phyloP scores from a whole-genome alignment of 1,284 basidiomycete genomes.

The Vanrija humicola region DNA sequence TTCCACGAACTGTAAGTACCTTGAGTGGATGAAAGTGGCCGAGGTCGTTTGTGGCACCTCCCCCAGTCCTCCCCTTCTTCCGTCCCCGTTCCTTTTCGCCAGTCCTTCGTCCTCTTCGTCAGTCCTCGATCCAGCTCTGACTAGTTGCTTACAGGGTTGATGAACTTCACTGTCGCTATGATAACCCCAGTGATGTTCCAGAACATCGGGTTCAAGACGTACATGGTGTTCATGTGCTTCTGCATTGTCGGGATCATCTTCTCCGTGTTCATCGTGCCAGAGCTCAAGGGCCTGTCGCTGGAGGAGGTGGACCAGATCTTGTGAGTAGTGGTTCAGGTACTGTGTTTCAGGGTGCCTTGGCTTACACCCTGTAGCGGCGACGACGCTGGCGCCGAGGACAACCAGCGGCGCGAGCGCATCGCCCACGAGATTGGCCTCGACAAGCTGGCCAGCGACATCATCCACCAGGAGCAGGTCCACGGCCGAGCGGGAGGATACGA shows the following conservation, averaged over 20 bases:
- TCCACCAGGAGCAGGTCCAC: constrained; percentile 18
- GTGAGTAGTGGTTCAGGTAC: background rate
- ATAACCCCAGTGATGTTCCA: constrained; percentile 40
- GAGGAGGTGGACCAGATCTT: constrained; percentile 44
- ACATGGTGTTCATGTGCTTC: constrained; percentile 47
- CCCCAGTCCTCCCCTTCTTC: background rate
- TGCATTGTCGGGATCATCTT: constrained; percentile 44
- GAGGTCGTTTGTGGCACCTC: background rate
- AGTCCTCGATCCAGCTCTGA: background rate
- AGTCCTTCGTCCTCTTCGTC: no score
- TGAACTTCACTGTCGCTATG: constrained; percentile 48
- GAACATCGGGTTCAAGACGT: constrained; percentile 42
- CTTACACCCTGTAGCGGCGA: background rate
- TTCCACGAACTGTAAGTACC: constrained; percentile 29
- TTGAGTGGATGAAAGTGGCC: background rate
- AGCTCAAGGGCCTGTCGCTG: constrained; percentile 39
- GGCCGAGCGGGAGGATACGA: no score
- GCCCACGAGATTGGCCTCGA: constrained; percentile 47
- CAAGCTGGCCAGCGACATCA: constrained; percentile 39
- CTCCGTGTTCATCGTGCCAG: constrained; percentile 38
- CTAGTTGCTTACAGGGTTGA: constrained; percentile 6
- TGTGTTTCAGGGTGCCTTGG: no score
- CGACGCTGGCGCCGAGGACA: constrained; percentile 40
- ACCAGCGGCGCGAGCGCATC: constrained; percentile 38
- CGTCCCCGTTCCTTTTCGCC: no score